Evolutionary conservation across 2,329 filamentous ascomycete genomes (phyloP), one percentile per base, ranked within the genome.

Genomic region (Neobulgaria alba): DNA sequence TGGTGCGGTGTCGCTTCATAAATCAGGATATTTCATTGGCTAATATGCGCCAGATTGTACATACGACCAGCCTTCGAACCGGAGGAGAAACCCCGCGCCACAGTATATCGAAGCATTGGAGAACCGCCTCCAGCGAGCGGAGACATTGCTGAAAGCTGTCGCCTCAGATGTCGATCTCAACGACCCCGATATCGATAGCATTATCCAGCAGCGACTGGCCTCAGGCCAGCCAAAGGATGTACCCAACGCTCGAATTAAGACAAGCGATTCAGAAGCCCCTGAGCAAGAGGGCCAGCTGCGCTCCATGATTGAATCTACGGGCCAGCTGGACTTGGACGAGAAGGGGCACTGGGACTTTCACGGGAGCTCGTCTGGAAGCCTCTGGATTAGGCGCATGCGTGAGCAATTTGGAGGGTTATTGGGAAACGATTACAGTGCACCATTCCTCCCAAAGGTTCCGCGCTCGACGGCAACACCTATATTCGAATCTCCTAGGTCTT

Each of bases 271-370:
- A 61, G 42, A 49, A 39, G 18, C 41, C 33, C 10, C 23, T 16
- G 72, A 72, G 20, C 72, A 80, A 33, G 86, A 90, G 51, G 77
- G 76, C 9, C 76, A 90, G 49, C 69, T 98, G 18, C 81, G 90
- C 57, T 94, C 89, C 19, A 96, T 98, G 90, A 88, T 96, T 43
- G 85, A 90, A 58, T 85, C 85, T 31, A 87, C 90, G 2, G 92
- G 90, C 26, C 85, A 89, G 58, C 72, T 98, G 14, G 90, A 96
- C 56, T 72, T 96, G 23, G 88, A 94, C 54, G 90, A 96, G 52
- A 79, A 81, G 54, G 90, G 90, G 31, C 79, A 92, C 53, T 94
- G 88, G 79, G 89, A 96, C 62, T 98, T 95, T 56, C 87, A 94
- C 57, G 92, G 92, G 35, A 84, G 85, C 49, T 95, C 90, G 0